Percentiles rank a stretch among this genome's conserved stretches.
These are phyloP conservation scores for Pholiota microspora DNA, from an alignment of 768 basidiomycete genomes.

Conservation along the genomic window DNA sequence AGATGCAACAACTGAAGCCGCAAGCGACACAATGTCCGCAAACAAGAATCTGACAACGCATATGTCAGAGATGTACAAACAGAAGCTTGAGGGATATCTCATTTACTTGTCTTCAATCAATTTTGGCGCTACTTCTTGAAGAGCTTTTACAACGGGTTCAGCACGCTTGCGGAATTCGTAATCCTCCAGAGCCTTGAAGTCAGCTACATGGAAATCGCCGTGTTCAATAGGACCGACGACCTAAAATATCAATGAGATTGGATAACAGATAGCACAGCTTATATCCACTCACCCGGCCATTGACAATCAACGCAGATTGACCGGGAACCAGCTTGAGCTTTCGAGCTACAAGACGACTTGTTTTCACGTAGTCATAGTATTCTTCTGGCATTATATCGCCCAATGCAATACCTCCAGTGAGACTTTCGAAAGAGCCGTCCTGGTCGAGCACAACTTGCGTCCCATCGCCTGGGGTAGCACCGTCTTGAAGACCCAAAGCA, in stretches of 20 bases:
- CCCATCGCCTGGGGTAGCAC: slow-evolving; percentile 7
- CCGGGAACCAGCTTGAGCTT: slow-evolving; percentile 61
- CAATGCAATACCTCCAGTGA: slow-evolving; percentile 33
- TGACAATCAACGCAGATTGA: slow-evolving; percentile 65
- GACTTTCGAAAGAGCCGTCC: slow-evolving; percentile 26
- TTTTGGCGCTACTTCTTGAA: slow-evolving; percentile 50
- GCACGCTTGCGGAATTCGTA: slow-evolving; percentile 77
- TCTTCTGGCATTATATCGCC: slow-evolving; percentile 30
- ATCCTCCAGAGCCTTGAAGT: slow-evolving; percentile 66
- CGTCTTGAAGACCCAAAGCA: slow-evolving; percentile 30
- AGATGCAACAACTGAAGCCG: slow-evolving; percentile 70
- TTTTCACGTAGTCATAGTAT: slow-evolving; percentile 42
- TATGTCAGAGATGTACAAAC: not conserved
- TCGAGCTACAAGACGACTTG: slow-evolving; percentile 47
- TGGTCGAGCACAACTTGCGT: slow-evolving; percentile 39
- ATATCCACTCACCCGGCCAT: slow-evolving; percentile 69
- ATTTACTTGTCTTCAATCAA: slow-evolving; percentile 24
- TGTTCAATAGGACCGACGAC: slow-evolving; percentile 70
- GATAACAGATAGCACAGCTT: not conserved
- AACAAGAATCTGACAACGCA: slow-evolving; percentile 44
- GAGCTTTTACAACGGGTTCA: slow-evolving; percentile 63
- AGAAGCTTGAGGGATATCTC: not conserved
- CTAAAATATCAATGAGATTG: slow-evolving; percentile 35
- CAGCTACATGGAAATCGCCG: slow-evolving; percentile 57
- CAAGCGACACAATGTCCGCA: slow-evolving; percentile 60